Evolutionary conservation across 2,329 filamentous ascomycete species (phyloP).

Genomic region (Aureobasidium sp.): DNA sequence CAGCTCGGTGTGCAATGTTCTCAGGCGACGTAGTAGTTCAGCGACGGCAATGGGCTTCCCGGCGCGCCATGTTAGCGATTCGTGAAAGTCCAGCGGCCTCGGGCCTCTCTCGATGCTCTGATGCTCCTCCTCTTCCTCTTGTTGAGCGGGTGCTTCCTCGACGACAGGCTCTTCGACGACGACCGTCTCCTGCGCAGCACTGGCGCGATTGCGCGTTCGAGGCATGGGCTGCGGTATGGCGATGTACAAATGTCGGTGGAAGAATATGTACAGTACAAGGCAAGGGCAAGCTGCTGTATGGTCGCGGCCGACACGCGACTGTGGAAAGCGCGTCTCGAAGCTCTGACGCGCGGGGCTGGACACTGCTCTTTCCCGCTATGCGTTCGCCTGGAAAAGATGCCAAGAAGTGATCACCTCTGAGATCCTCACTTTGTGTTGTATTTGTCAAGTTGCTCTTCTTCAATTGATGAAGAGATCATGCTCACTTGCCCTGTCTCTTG

Average conservation of each 20-base stretch:
- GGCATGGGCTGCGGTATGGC: conserved; percentile 14
- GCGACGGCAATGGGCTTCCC: conserved; percentile 81
- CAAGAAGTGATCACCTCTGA: too few species aligned
- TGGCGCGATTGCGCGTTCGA: conserved; percentile 16
- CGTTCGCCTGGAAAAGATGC: neutral
- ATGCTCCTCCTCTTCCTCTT: conserved; percentile 22
- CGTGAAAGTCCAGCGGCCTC: conserved; percentile 63
- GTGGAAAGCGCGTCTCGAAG: neutral
- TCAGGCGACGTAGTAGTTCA: conserved; percentile 74
- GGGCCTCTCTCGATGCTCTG: conserved; percentile 15
- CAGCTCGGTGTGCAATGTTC: conserved; percentile 75
- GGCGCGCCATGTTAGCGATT: conserved; percentile 83
- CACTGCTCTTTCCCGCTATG: neutral
- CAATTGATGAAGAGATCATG: neutral
- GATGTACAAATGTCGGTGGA: neutral
- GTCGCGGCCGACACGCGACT: conserved; percentile 1
- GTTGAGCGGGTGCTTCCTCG: conserved; percentile 5
- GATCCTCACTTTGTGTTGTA: neutral
- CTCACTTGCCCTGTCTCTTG: neutral
- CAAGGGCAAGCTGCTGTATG: neutral
- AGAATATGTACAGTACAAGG: conserved; percentile 2
- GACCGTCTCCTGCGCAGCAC: conserved; percentile 12
- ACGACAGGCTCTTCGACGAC: conserved; percentile 6
- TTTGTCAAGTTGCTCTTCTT: neutral
- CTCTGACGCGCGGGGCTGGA: neutral